Conservation (phyloP, 805 yeast genomes). For the Hermanozyma aechmeae region DNA sequence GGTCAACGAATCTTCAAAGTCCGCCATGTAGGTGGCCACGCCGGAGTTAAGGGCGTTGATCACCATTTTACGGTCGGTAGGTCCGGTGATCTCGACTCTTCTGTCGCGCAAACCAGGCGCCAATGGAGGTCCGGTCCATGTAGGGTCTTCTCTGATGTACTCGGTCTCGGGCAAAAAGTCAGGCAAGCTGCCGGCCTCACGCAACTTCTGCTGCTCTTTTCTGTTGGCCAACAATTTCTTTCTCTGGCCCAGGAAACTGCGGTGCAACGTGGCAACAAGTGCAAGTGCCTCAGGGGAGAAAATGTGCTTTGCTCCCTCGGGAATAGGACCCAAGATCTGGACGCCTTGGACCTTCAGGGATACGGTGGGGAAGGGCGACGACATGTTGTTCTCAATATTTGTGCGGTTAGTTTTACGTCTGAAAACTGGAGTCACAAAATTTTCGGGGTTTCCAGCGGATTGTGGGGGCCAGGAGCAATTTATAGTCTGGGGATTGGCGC, state of each 20-base stretch:
- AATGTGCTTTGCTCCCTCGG: slow-evolving; percentile 42
- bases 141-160: slow-evolving; percentile 58
- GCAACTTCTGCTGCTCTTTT: slow-evolving; percentile 45
- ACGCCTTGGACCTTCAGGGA: slow-evolving; percentile 41
- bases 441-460: no score
- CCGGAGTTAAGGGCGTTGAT: slow-evolving; percentile 71
- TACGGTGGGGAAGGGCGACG: slow-evolving; percentile 36
- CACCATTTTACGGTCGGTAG: slow-evolving; percentile 77
- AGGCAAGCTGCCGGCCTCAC: slow-evolving; percentile 56
- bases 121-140: slow-evolving; percentile 67
- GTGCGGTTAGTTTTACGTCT: no score
- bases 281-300: slow-evolving; percentile 55
- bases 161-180: slow-evolving; percentile 63
- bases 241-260: slow-evolving; percentile 59
- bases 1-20: slow-evolving; percentile 76
- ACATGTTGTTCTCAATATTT: no score
- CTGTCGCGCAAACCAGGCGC: slow-evolving; percentile 69
- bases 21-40: slow-evolving; percentile 80
- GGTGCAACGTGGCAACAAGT: slow-evolving; percentile 63
- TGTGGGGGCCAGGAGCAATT: no score
- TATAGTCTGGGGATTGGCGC: no score
- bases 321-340: slow-evolving; percentile 43
- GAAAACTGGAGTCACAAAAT: no score
- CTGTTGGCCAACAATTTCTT: slow-evolving; percentile 52
- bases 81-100: slow-evolving; percentile 79